Conservation (phyloP, 2,329 filamentous ascomycete genomes). For the Orbilia ellipsospora region DNA sequence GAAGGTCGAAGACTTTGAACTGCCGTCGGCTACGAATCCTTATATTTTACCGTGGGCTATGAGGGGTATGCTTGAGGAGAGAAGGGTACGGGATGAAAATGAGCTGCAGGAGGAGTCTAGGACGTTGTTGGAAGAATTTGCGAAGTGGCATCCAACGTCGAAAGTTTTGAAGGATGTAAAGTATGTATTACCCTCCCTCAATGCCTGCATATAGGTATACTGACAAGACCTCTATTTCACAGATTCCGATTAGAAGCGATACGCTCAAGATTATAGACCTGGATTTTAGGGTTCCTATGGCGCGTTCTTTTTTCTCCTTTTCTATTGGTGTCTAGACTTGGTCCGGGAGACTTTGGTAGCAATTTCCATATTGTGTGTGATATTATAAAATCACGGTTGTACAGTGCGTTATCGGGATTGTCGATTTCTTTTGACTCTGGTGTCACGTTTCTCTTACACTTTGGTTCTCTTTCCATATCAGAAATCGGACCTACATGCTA, state of each 20-base stretch:
- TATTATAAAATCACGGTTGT: slow-evolving; percentile 2
- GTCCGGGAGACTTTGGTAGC: neutral
- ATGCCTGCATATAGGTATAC: neutral
- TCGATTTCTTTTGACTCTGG: slow-evolving; percentile 5
- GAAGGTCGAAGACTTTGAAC: slow-evolving; percentile 56
- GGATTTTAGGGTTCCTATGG: neutral
- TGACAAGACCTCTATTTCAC: neutral
- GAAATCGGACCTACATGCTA: too few relatives aligned
- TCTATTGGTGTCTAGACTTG: neutral
- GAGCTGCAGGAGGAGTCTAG: slow-evolving; percentile 79
- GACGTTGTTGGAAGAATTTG: slow-evolving; percentile 85
- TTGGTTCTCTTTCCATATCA: too few relatives aligned
- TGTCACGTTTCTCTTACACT: slow-evolving; percentile 13
- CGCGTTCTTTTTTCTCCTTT: neutral
- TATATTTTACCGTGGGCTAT: slow-evolving; percentile 90
- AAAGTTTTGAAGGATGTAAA: slow-evolving; percentile 97
- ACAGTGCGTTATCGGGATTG: too few relatives aligned
- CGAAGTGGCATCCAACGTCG: slow-evolving; percentile 88
- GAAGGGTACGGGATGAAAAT: slow-evolving; percentile 78
- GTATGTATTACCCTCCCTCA: slow-evolving; percentile 62
- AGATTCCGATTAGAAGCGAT: slow-evolving; percentile 53
- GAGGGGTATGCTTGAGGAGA: slow-evolving; percentile 90
- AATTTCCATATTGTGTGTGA: neutral
- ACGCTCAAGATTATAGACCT: slow-evolving; percentile 46
- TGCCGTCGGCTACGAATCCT: slow-evolving; percentile 58